Conservation (phyloP, 2,329 filamentous ascomycete species). For the Phaeoacremonium minimum region DNA sequence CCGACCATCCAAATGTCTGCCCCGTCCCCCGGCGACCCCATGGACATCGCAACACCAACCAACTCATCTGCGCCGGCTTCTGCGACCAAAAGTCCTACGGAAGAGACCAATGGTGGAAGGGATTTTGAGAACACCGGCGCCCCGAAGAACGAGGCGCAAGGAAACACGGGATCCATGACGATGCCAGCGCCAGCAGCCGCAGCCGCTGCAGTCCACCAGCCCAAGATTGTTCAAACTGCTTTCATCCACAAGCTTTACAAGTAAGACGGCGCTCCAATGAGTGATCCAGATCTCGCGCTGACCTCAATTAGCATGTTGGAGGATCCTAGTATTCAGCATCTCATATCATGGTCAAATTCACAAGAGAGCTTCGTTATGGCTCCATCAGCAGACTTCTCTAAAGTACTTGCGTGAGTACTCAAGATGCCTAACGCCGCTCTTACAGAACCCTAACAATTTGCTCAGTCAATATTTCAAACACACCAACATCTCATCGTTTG, state of each 20-base stretch:
- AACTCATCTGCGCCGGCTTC: slow-evolving; percentile 37
- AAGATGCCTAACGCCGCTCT: too few relatives aligned
- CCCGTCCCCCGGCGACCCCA: slow-evolving; percentile 53
- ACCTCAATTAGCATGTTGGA: slow-evolving; percentile 94
- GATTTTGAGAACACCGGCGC: slow-evolving; percentile 29
- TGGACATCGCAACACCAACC: slow-evolving; percentile 56
- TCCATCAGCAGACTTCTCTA: slow-evolving; percentile 93
- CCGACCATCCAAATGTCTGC: slow-evolving; percentile 56
- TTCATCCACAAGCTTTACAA: slow-evolving; percentile 99
- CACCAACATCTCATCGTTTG: slow-evolving; percentile 98
- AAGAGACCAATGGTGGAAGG: slow-evolving; percentile 27
- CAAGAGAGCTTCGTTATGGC: slow-evolving; percentile 99
- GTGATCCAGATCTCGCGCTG: too few relatives aligned
- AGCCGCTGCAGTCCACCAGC: slow-evolving; percentile 77
- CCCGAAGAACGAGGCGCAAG: slow-evolving; percentile 29
- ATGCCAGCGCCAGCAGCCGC: slow-evolving; percentile 55
- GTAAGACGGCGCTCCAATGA: slow-evolving; percentile 39
- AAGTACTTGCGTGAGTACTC: slow-evolving; percentile 88
- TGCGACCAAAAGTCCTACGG: slow-evolving; percentile 39
- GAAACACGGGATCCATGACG: slow-evolving; percentile 24
- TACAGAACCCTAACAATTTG: too few relatives aligned
- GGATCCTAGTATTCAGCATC: slow-evolving; percentile 84
- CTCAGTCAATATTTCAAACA: slow-evolving; percentile 96
- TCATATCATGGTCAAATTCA: slow-evolving; percentile 92
- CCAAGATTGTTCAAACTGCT: slow-evolving; percentile 96